These are phyloP conservation scores for Silybum marianum DNA, from an alignment of 129 eudicot genomes.

Conservation along the genomic window DNA sequence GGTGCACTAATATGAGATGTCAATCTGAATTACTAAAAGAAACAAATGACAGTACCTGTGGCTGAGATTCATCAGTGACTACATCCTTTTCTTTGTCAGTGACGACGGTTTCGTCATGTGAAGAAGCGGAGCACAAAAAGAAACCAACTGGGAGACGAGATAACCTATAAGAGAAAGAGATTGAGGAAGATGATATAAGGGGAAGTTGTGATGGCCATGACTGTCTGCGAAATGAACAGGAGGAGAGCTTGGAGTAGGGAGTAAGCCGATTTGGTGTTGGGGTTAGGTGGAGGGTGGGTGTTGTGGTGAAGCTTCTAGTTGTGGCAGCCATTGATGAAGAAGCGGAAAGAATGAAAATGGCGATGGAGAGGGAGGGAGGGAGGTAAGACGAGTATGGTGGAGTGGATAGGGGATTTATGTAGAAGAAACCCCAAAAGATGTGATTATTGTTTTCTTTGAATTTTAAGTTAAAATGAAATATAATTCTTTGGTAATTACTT, in stretches of 20 bases:
- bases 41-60: slow-evolving; percentile 26
- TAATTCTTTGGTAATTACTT: too few relatives aligned
- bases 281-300: not conserved
- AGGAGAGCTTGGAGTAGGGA: slow-evolving; percentile 19
- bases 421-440: not conserved
- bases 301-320: slow-evolving; percentile 5
- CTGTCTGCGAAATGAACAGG: slow-evolving; percentile 2
- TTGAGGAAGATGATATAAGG: slow-evolving; percentile 16
- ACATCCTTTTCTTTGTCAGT: slow-evolving; percentile 27
- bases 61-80: slow-evolving; percentile 25
- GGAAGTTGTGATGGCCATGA: slow-evolving; percentile 31
- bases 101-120: slow-evolving; percentile 37
- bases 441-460: not conserved
- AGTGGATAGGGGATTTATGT: slow-evolving; percentile 30
- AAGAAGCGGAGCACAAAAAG: slow-evolving; percentile 26
- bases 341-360: not conserved
- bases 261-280: not conserved
- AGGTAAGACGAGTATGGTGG: slow-evolving; percentile 26
- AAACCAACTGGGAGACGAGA: slow-evolving; percentile 20
- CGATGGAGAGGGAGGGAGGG: not conserved
- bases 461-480: too few relatives aligned
- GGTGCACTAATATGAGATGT: not conserved
- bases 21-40: not conserved
- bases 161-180: slow-evolving; percentile 9
- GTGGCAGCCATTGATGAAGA: slow-evolving; percentile 24